These are phyloP conservation scores for Martiniozyma asiatica DNA, from an alignment of 1,139 yeast genomes.

Conservation along the genomic window DNA sequence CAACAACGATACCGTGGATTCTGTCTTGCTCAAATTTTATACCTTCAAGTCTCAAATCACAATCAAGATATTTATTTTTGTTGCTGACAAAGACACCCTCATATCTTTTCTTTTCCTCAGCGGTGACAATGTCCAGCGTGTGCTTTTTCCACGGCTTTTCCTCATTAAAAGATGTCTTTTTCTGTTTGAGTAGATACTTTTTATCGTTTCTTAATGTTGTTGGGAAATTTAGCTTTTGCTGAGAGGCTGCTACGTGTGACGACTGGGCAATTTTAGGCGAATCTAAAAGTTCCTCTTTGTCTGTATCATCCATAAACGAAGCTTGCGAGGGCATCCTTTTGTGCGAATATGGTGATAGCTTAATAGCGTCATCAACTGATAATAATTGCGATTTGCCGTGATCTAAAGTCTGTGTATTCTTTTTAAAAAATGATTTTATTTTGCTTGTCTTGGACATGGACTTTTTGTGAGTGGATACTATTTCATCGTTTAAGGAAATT, in stretches of 20 bases:
- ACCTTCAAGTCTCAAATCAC: constrained; percentile 8
- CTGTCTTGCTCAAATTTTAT: constrained; percentile 1
- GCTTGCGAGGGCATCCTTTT: too few species aligned
- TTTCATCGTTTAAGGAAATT: too few species aligned
- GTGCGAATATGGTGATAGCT: too few species aligned
- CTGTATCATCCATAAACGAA: too few species aligned
- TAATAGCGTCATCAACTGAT: too few species aligned
- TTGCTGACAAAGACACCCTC: constrained; percentile 93
- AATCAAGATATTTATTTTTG: constrained; percentile 34
- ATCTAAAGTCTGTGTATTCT: too few species aligned
- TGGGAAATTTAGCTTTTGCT: constrained; percentile 32
- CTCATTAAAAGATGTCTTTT: too few species aligned
- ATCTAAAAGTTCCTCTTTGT: too few species aligned
- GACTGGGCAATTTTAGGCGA: too few species aligned
- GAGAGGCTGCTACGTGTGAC: constrained; percentile 5
- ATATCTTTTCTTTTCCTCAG: constrained; percentile 71
- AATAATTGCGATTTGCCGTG: too few species aligned
- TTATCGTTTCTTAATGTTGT: constrained; percentile 71
- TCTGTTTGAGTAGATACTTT: too few species aligned
- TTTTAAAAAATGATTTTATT: constrained; percentile 1
- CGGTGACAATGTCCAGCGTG: constrained; percentile 41
- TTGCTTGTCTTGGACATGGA: background rate
- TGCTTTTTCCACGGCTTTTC: constrained; percentile 96
- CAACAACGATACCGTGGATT: constrained; percentile 59
- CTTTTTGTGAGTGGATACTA: too few species aligned